A percentile compares a stretch with the other conserved stretches of the same genome.
Conservation (phyloP, 495 filamentous ascomycete genomes). For the Aspergillus diversus region DNA sequence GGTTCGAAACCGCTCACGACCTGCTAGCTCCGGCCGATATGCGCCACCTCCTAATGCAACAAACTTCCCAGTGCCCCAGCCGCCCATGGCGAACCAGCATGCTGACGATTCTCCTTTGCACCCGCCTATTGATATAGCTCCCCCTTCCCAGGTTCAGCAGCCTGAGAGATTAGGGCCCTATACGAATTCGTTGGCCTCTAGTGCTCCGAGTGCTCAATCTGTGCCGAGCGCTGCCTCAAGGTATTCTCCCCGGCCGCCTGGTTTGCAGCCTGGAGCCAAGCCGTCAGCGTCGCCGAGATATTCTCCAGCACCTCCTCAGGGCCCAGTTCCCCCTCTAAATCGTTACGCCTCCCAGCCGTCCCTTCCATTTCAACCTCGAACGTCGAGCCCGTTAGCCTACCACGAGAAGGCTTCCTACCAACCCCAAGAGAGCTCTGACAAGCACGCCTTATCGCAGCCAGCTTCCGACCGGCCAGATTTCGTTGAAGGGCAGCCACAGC, state of each 20-base stretch:
- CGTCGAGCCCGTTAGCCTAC: constrained; percentile 82
- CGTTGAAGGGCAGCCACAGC: constrained; percentile 17
- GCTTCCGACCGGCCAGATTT: constrained; percentile 33
- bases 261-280: constrained; percentile 35
- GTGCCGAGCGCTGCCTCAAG: constrained; percentile 41
- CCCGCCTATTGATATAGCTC: constrained; percentile 15
- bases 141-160: constrained; percentile 48
- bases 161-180: constrained; percentile 69
- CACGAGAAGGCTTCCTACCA: constrained; percentile 50
- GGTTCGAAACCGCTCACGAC: constrained; percentile 50
- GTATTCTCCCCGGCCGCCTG: constrained; percentile 46
- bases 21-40: constrained; percentile 53
- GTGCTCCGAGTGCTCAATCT: constrained; percentile 38
- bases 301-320: constrained; percentile 51
- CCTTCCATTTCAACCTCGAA: constrained; percentile 78
- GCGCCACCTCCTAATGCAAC: constrained; percentile 44
- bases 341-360: constrained; percentile 56
- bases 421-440: constrained; percentile 29
- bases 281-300: constrained; percentile 41
- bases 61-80: constrained; percentile 16
- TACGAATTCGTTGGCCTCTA: constrained; percentile 40
- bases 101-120: constrained; percentile 30
- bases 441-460: constrained; percentile 34
- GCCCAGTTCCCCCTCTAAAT: constrained; percentile 43
- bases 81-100: constrained; percentile 25